These are phyloP conservation scores for Stereum hirsutum DNA, from an alignment of 1,284 basidiomycete genomes.

Conservation along the genomic window DNA sequence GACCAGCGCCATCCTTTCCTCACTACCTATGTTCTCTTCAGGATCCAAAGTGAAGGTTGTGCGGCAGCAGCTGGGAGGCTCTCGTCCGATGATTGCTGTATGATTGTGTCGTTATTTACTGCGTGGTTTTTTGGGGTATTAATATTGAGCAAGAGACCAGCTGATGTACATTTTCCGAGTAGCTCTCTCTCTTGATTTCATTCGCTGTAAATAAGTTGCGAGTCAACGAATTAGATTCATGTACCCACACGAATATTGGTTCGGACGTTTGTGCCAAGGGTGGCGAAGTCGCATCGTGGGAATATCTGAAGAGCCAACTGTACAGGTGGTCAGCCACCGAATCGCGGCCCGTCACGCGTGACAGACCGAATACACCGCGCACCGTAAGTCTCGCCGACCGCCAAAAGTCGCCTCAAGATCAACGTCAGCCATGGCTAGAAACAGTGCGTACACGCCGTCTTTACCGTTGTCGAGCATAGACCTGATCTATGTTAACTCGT, in stretches of 20 bases:
- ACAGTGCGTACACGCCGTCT: slow-evolving; percentile 36
- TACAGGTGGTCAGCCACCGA: slow-evolving; percentile 34
- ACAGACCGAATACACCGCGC: background rate
- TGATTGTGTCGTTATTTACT: background rate
- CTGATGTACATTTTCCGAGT: background rate
- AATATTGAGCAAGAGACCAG: too few relatives aligned
- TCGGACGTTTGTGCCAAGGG: too few relatives aligned
- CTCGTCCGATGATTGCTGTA: slow-evolving; percentile 1
- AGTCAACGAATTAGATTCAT: background rate
- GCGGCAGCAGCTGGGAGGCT: slow-evolving; percentile 27
- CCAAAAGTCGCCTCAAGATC: slow-evolving; percentile 55
- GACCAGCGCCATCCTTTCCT: background rate
- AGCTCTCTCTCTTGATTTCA: background rate
- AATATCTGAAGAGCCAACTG: slow-evolving; percentile 20
- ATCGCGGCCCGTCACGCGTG: slow-evolving; percentile 17
- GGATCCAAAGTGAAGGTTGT: slow-evolving; percentile 35
- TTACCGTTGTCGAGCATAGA: background rate
- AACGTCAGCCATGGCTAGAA: slow-evolving; percentile 55
- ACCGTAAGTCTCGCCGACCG: slow-evolving; percentile 23
- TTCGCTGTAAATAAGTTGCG: background rate
- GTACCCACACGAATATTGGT: too few relatives aligned
- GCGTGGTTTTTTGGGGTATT: too few relatives aligned
- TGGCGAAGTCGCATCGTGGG: too few relatives aligned
- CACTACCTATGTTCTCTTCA: background rate
- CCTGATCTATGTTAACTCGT: background rate